Percentiles rank a stretch among this genome's conserved stretches.
phyloP scores from a whole-genome alignment of 225 moss, liverwort and hornwort genomes.

The Marchantia paleacea region DNA sequence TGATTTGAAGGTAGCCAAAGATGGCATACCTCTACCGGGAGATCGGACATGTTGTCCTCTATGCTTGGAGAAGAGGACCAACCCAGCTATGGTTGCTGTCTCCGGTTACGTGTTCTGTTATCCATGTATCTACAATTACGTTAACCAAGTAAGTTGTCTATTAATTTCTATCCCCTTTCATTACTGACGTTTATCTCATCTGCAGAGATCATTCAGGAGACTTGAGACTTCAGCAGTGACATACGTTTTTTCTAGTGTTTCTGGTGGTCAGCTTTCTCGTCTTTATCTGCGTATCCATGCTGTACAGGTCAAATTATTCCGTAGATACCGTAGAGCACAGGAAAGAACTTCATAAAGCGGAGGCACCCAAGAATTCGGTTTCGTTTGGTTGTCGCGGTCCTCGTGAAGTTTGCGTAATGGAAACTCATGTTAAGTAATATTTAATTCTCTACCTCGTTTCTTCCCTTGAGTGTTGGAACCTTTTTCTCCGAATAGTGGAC shows the following conservation, averaged over 20 bases:
- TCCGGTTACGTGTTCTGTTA: conserved; percentile 99
- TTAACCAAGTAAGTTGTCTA: conserved; percentile 56
- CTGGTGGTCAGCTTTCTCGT: neutral
- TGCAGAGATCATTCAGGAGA: no score
- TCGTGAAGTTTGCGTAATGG: no score
- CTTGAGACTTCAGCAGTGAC: no score
- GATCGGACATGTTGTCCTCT: conserved; percentile 82
- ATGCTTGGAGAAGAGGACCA: conserved; percentile 73
- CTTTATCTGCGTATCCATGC: neutral
- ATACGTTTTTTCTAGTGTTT: no score
- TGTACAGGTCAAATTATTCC: neutral
- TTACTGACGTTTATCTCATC: no score
- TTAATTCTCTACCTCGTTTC: no score
- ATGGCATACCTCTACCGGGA: conserved; percentile 71
- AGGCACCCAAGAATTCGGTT: no score
- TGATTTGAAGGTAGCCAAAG: conserved; percentile 61
- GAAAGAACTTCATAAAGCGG: neutral
- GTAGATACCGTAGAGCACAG: neutral
- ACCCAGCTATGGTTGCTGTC: conserved; percentile 85
- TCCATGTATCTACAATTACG: conserved; percentile 91
- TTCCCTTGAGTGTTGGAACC: no score
- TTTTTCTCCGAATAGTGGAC: no score
- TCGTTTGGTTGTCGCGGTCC: no score
- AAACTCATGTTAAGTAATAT: no score
- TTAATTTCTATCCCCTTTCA: neutral